Base-by-base conservation (phyloP, 495 filamentous ascomycete genomes). In the Hypoxylon fuscum region DNA sequence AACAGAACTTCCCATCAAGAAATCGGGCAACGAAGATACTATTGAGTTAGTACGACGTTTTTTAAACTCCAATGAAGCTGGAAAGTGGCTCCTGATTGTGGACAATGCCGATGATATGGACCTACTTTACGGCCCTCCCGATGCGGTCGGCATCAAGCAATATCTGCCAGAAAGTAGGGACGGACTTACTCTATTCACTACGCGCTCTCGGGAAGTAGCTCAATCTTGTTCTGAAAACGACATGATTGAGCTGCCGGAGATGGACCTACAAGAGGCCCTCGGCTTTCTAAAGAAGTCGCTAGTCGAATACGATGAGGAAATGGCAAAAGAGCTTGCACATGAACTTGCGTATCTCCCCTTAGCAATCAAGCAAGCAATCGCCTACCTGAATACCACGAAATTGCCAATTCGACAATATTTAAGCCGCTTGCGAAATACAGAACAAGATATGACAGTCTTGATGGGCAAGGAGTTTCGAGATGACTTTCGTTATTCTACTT, bases 401-500 rank as follows among this genome's bases (percentile, higher is more conserved):
- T 68, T 74, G 3, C 43, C 68, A 0, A n/a, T 84, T 8, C 6
- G 40, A 0, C 53, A 71, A 12, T 88, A 88, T 45, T 52, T 84
- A 10, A 5, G 34, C 0, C 75, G 85, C 1, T 62, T 84, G 0
- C 62, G 70, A 15, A 74, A 76, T 0, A 73, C 75, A 10, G 76
- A 83, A 18, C 47, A 77, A 29, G 71, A 77, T 11, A 60, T 61
- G 1, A 66, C 79, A 7, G 67, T 72, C 15, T 64, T 85, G 5
- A 60, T 86, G 9, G 82, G 78, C 51, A 62, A 75, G 64, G 82
- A 84, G 3, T 87, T 84, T 47, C 69, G 74, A 5, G 80, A 84
- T 27, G 59, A 74, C 5, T 62, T 72, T 8, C 66, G 80, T 44
- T 82, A 84, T 52, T 32, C 29, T 3, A 73, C 69, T 5, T 71